Evolutionary conservation across 2,329 filamentous ascomycete species (phyloP).

Genomic region (Xylariaceae sp.): DNA sequence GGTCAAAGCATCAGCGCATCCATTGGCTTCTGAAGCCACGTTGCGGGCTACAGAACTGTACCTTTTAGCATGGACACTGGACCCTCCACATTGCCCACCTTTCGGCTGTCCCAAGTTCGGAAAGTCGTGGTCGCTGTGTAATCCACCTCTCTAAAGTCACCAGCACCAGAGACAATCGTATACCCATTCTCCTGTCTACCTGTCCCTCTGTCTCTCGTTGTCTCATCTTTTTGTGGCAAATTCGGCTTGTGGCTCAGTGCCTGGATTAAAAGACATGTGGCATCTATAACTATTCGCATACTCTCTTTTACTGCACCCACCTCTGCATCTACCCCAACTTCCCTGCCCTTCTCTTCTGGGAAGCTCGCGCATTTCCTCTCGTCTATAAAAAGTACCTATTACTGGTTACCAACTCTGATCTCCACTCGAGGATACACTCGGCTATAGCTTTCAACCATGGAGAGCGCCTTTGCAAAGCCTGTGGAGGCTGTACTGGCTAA

Average conservation of each 20-base stretch:
- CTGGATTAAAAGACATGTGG: slow-evolving; percentile 27
- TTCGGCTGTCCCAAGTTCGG: not conserved
- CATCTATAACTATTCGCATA: slow-evolving; percentile 22
- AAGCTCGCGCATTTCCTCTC: slow-evolving; percentile 1
- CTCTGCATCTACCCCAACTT: slow-evolving; percentile 5
- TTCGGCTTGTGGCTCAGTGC: slow-evolving; percentile 3
- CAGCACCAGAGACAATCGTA: not conserved
- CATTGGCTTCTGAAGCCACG: slow-evolving; percentile 1
- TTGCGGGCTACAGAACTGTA: not conserved
- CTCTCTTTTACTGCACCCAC: slow-evolving; percentile 6
- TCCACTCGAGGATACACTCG: slow-evolving; percentile 18
- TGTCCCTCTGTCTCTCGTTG: slow-evolving; percentile 1
- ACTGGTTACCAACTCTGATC: slow-evolving; percentile 9
- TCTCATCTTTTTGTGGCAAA: slow-evolving; percentile 11
- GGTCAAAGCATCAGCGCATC: not conserved
- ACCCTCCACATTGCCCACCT: too few species aligned
- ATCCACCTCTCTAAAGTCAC: not conserved
- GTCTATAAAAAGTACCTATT: not conserved
- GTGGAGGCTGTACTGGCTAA: slow-evolving; percentile 54
- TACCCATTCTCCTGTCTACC: not conserved
- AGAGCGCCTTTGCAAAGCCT: slow-evolving; percentile 57
- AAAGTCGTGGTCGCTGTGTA: not conserved
- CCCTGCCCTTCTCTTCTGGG: too few species aligned
- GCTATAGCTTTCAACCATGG: slow-evolving; percentile 40
- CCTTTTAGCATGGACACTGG: not conserved